Evolutionary conservation across 257 asterid genomes (phyloP).

Genomic region (Solanum sejunctum): DNA sequence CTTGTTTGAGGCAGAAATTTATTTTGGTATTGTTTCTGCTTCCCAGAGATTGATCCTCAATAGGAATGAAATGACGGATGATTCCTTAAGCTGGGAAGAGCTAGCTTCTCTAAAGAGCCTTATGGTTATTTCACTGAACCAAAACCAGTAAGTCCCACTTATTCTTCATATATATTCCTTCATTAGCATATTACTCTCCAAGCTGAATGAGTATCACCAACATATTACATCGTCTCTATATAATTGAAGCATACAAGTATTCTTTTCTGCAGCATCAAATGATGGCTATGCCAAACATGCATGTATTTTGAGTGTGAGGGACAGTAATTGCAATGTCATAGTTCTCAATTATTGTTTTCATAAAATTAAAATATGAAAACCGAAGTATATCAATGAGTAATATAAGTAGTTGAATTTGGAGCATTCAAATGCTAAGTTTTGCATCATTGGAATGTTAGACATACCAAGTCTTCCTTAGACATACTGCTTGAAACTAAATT

Average conservation of each 20-base stretch:
- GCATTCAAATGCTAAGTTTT: not conserved
- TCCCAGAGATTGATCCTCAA: constrained; percentile 57
- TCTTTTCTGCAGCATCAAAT: not conserved
- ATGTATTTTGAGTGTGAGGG: not conserved
- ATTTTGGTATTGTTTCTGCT: not conserved
- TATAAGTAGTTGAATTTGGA: not conserved
- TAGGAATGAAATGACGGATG: constrained; percentile 41
- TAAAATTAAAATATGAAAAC: not conserved
- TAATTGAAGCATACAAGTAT: not conserved
- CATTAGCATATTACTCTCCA: not conserved
- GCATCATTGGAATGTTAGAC: not conserved
- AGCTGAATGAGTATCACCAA: not conserved
- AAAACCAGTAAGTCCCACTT: constrained; percentile 42
- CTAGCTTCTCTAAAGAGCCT: constrained; percentile 54
- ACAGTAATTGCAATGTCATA: not conserved
- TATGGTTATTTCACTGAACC: constrained; percentile 40
- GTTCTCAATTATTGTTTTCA: not conserved
- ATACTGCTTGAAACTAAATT: not conserved
- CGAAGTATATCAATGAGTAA: not conserved
- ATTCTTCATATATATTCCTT: not conserved
- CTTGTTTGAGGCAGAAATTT: not conserved
- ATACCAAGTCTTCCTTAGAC: not conserved
- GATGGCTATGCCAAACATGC: not conserved
- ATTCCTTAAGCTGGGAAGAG: constrained; percentile 70
- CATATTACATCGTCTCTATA: not conserved